Evolutionary conservation across 495 filamentous ascomycete genomes (phyloP), one percentile per base, ranked within the genome.

Genomic region (Neurospora tetrasperma): DNA sequence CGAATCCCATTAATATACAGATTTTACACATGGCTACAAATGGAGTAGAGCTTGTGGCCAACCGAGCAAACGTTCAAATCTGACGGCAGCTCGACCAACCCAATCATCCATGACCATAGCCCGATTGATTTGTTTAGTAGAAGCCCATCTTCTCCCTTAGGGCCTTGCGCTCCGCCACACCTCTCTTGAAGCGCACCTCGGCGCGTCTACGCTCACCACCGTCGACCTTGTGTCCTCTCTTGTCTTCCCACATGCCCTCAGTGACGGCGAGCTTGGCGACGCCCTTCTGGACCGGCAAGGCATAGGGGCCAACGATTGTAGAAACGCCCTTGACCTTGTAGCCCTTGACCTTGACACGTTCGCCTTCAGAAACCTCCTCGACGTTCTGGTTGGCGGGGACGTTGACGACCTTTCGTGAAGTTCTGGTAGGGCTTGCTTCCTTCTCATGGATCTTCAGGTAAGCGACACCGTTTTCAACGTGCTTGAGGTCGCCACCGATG

Each of bases 201-300:
- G 90, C 90, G 82, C 88, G 90, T 80, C 96, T 89, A 80, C 96
- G 88, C 84, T 99, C 96, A 86, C 96, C 96, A 77, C 96, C 96
- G 85, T 99, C 96, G 74, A 98, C 88, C 89, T 98, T 99, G 66
- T 88, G 88, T 46, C 96, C 96, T 72, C 91, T 86, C 78, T 82
- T 86, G 76, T 92, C 85, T 83, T 96, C 94, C 94, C 94, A 97
- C 86, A 97, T 90, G 5, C 92, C 92, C 77, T 97, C 94, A 74
- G 91, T 89, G 8, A 91, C 87, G 71, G 84, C 84, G 69, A 97
- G 84, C 42, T 84, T 84, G 3, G 90, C 91, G 42, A 88, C 84
- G 1, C 88, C 90, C 9, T 89, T 88, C 84, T 92, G 91, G 12
- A 93, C 75, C 1, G 86, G 86, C 73, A 83, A 83, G 12, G 93